These are phyloP conservation scores for Phialophora verrucosa DNA, from an alignment of 2,329 filamentous ascomycete genomes.

Conservation along the genomic window DNA sequence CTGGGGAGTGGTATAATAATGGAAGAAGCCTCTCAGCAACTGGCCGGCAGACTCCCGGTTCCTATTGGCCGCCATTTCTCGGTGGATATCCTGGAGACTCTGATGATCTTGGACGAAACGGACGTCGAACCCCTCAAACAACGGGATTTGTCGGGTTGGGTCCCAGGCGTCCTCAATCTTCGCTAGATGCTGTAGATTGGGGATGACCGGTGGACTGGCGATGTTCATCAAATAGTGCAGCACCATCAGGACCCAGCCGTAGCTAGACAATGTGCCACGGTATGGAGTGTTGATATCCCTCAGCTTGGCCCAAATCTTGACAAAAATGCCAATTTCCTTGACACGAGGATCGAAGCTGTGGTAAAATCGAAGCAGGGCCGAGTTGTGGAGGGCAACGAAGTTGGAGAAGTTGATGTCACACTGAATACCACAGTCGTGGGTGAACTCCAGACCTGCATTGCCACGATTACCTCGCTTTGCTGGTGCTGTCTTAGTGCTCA, in stretches of 20 bases:
- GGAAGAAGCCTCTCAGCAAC: conserved; percentile 82
- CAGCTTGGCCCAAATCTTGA: conserved; percentile 89
- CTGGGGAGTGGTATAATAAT: conserved; percentile 69
- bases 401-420: conserved; percentile 94
- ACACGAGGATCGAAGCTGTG: conserved; percentile 78
- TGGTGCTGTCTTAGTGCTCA: background rate
- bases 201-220: conserved; percentile 77
- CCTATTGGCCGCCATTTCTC: conserved; percentile 61
- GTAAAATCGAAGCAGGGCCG: conserved; percentile 80
- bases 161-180: conserved; percentile 49
- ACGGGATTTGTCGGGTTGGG: conserved; percentile 47
- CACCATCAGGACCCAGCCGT: conserved; percentile 91
- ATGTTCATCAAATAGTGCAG: conserved; percentile 88
- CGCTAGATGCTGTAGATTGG: conserved; percentile 64
- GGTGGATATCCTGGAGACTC: conserved; percentile 65
- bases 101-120: conserved; percentile 79
- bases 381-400: conserved; percentile 82
- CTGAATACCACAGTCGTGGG: conserved; percentile 78
- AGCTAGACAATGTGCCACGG: conserved; percentile 83
- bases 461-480: conserved; percentile 52
- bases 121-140: conserved; percentile 70
- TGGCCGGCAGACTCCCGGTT: conserved; percentile 74
- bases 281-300: conserved; percentile 87
- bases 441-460: conserved; percentile 73
- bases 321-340: conserved; percentile 76